phyloP scores from a whole-genome alignment of 495 filamentous ascomycete genomes.

The Glonium stellatum region DNA sequence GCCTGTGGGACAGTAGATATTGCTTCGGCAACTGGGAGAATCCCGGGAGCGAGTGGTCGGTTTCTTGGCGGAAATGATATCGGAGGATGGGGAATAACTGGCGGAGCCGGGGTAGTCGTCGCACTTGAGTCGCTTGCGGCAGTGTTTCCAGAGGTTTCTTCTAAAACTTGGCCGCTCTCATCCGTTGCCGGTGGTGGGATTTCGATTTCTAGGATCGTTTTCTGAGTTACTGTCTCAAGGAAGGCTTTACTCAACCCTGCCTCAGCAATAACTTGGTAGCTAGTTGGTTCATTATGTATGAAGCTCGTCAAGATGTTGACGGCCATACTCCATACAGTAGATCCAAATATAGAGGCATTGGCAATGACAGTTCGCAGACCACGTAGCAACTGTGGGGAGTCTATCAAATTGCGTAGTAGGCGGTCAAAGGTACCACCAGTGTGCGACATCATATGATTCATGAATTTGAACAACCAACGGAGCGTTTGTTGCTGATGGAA shows the following conservation, averaged over 20 bases:
- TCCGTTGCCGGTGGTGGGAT: constrained; percentile 33
- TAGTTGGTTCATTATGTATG: constrained; percentile 98
- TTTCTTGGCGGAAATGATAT: not conserved
- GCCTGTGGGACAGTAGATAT: constrained; percentile 79
- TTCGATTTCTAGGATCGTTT: constrained; percentile 40
- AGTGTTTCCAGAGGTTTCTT: not conserved
- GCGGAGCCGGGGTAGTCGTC: not conserved
- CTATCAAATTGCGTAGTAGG: constrained; percentile 83
- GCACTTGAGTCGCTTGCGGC: not conserved
- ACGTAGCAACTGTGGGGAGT: constrained; percentile 74
- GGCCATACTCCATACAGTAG: constrained; percentile 86
- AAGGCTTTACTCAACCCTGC: constrained; percentile 81
- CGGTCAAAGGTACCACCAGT: constrained; percentile 80
- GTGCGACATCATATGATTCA: constrained; percentile 88
- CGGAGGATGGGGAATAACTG: not conserved
- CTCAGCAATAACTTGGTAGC: constrained; percentile 90
- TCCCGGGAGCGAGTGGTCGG: constrained; percentile 52
- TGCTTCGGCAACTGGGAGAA: constrained; percentile 76
- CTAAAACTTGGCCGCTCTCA: not conserved
- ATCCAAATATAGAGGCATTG: constrained; percentile 71
- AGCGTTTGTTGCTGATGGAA: constrained; percentile 87
- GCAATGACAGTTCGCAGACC: constrained; percentile 76
- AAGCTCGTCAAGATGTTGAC: constrained; percentile 88
- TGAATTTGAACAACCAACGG: constrained; percentile 90
- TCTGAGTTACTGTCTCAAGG: constrained; percentile 69